Evolutionary conservation across 2,329 filamentous ascomycete species (phyloP).

Genomic region (Xylaria sp.): DNA sequence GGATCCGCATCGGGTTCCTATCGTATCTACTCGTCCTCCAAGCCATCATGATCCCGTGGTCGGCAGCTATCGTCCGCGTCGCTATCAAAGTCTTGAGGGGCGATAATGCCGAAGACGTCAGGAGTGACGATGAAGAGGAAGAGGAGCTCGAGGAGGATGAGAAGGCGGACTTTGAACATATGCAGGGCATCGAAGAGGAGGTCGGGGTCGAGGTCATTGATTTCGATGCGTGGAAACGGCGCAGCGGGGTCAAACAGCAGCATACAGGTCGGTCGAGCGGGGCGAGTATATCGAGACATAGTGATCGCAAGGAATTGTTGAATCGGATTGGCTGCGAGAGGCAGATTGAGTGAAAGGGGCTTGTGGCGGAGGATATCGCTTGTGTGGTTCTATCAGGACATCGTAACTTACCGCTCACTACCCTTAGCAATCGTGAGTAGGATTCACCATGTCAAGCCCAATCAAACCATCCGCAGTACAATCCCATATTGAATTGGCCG

Average conservation of each 20-base stretch:
- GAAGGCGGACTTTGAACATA: slow-evolving; percentile 49
- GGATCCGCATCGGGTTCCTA: slow-evolving; percentile 77
- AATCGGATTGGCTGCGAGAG: slow-evolving; percentile 83
- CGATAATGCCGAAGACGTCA: slow-evolving; percentile 77
- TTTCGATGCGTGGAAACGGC: slow-evolving; percentile 65
- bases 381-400: background rate
- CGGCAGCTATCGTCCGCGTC: slow-evolving; percentile 81
- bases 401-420: background rate
- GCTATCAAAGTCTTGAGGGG: slow-evolving; percentile 79
- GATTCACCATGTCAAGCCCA: background rate
- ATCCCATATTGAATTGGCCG: too few species aligned
- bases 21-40: slow-evolving; percentile 79
- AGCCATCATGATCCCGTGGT: slow-evolving; percentile 81
- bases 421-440: too few species aligned
- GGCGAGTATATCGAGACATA: slow-evolving; percentile 70
- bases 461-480: background rate
- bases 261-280: slow-evolving; percentile 55
- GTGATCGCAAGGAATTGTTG: slow-evolving; percentile 77
- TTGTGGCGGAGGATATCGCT: background rate
- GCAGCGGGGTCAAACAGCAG: slow-evolving; percentile 52
- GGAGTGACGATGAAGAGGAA: slow-evolving; percentile 83
- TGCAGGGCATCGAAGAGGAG: slow-evolving; percentile 67
- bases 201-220: slow-evolving; percentile 75
- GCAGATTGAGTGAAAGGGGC: slow-evolving; percentile 56
- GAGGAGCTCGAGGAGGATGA: slow-evolving; percentile 59